Evolutionary conservation across 345 rosid species (phyloP), one percentile per base, ranked within the genome.

Genomic region (Laguncularia racemosa): DNA sequence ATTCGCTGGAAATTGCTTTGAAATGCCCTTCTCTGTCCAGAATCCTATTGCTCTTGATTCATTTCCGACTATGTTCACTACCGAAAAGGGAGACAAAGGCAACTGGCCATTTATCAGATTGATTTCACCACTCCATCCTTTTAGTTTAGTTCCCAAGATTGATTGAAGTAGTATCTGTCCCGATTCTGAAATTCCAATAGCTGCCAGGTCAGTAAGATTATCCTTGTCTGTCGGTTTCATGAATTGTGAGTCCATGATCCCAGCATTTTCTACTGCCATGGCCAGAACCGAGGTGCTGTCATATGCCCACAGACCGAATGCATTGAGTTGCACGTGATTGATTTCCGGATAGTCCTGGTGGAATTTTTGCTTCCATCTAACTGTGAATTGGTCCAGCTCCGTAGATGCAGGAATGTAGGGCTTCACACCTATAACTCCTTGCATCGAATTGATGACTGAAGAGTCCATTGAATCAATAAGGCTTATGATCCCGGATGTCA

Each of bases 281-380:
- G 40, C 40, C 40, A 33, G 40, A 33, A 33, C 40, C 6, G 5
- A 33, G 40, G 7, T 33, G 40, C 40, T 33, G 9, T 33, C 40
- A 33, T 33, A 33, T 2, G 78, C 81, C 75, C 71, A 53, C 6
- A 73, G 49, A 20, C 76, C 78, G 46, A 46, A 70, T 4, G 60
- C 44, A 53, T 51, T 64, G 52, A 59, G 51, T 14, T 58, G 62
- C 4, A 49, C 20, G 46, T 51, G 62, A 15, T 50, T 17, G 5
- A 20, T 49, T 6, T 20, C 58, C 1, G 62, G 70, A 62, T 68
- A 58, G 10, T 68, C 57, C 20, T 28, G 59, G 12, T 10, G 50
- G 50, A 71, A 71, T 38, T 57, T 66, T 19, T 49, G 52, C 44
- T 71, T 71, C 76, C 76, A 78, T 38, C 75, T 60, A 50, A 14